Evolutionary conservation across 805 yeast genomes (phyloP), one percentile per base, ranked within the genome.

Genomic region (Barnettozyma siamensis): DNA sequence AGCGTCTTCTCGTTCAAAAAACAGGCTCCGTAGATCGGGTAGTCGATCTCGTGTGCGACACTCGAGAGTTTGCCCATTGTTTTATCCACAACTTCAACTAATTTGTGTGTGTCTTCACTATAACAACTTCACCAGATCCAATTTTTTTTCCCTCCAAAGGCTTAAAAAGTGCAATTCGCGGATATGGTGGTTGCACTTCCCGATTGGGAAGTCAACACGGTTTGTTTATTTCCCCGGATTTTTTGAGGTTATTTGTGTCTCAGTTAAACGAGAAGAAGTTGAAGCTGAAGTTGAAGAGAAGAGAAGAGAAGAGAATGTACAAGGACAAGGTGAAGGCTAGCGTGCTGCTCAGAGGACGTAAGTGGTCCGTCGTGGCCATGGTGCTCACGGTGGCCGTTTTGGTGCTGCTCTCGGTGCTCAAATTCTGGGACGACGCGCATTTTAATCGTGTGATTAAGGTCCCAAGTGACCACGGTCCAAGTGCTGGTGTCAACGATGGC

Each of bases 21-120:
- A 48, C 76, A 75, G 44, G 93, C 82, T 7, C 87, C 93, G 51
- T 80, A 82, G 11, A 88, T 70, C 2, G 99, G 98, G 53, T 80
- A 85, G 3, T 86, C 91, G 27, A 67, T 53, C 37, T 65, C 55
- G 24, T 52, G 48, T 3, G 33, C 23, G 10, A 48, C 51, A 2
- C 42, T 38, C 12, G 36, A 38, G 29, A 55, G 38, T 40, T 54
- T 55, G 6, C 41, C 50, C 58, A 55, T 56, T 9, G 19, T 17
- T 23, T 7, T 7, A 7, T 31, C 26, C 9, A 31, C 6, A 15
- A 15, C 19, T n/a, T n/a, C n/a, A n/a, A n/a, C n/a, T n/a, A n/a
- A n/a, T n/a, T n/a, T n/a, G n/a, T n/a, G n/a, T n/a, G n/a, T n/a
- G n/a, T n/a, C n/a, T n/a, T n/a, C n/a, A n/a, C n/a, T n/a, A n/a